Conservation (phyloP, 2,329 filamentous ascomycete species). For the Dactylellina cionopaga region DNA sequence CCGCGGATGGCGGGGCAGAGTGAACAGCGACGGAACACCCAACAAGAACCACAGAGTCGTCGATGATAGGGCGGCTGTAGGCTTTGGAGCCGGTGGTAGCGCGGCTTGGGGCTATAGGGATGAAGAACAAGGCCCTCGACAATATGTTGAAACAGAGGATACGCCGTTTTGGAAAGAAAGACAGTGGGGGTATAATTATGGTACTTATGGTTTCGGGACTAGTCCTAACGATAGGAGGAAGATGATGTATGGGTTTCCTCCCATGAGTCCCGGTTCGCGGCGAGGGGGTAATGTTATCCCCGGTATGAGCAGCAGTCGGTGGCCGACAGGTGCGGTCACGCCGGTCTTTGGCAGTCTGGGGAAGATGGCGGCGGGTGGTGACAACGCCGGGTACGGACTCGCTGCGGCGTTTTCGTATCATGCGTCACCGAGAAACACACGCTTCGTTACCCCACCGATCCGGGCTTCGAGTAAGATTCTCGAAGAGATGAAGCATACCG, state of each 20-base stretch:
- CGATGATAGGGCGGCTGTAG: constrained; percentile 44
- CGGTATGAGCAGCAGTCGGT: constrained; percentile 39
- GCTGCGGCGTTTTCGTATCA: constrained; percentile 49
- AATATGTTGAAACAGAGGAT: constrained; percentile 47
- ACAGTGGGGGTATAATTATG: constrained; percentile 45
- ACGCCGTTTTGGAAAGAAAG: constrained; percentile 51
- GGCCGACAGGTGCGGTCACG: constrained; percentile 38
- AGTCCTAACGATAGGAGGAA: constrained; percentile 41
- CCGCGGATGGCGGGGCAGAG: constrained; percentile 43
- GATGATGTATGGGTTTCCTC: constrained; percentile 35
- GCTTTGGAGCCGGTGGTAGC: constrained; percentile 22
- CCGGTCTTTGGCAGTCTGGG: constrained; percentile 44
- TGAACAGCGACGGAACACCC: constrained; percentile 45
- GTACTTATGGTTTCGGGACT: constrained; percentile 40
- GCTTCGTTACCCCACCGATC: constrained; percentile 45
- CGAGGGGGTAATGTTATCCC: constrained; percentile 42
- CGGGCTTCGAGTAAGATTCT: constrained; percentile 49
- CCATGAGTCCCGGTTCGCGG: constrained; percentile 3
- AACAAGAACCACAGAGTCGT: constrained; percentile 38
- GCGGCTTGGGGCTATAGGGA: constrained; percentile 26
- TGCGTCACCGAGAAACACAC: constrained; percentile 44
- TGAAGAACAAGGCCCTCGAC: constrained; percentile 30
- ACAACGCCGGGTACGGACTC: constrained; percentile 24
- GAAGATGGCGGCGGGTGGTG: constrained; percentile 22
- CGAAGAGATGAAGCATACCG: constrained; percentile 37